A percentile compares a stretch with the other conserved stretches of the same genome.
These are phyloP conservation scores for Mycosarcoma mackinlayi DNA, from an alignment of 1,284 basidiomycete genomes.

Conservation along the genomic window DNA sequence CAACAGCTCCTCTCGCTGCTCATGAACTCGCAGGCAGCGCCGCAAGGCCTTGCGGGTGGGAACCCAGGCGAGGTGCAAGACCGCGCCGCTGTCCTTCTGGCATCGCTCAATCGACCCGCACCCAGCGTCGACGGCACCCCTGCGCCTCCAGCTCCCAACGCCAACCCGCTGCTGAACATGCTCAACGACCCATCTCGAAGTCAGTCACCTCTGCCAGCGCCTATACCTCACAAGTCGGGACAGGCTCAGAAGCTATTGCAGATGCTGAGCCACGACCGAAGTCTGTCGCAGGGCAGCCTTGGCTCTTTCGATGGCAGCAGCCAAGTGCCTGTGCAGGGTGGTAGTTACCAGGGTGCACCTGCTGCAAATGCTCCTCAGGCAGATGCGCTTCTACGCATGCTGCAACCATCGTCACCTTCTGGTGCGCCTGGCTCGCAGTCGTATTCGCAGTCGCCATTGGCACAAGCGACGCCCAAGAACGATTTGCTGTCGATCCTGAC, in stretches of 20 bases:
- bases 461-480: constrained; percentile 31
- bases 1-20: constrained; percentile 50
- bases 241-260: constrained; percentile 55
- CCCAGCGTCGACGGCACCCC: constrained; percentile 1
- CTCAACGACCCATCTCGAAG: constrained; percentile 44
- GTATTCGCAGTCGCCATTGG: constrained; percentile 18
- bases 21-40: constrained; percentile 24
- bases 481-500: constrained; percentile 50
- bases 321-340: constrained; percentile 8
- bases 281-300: constrained; percentile 40
- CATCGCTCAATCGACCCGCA: constrained; percentile 31
- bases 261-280: constrained; percentile 51
- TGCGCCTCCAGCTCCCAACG: neutral
- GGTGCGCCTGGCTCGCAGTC: constrained; percentile 13
- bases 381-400: constrained; percentile 39
- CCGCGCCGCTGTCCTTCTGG: constrained; percentile 31
- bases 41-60: constrained; percentile 10
- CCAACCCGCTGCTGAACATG: constrained; percentile 39
- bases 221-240: constrained; percentile 49
- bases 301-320: constrained; percentile 25
- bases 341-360: constrained; percentile 17
- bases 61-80: constrained; percentile 20
- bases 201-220: constrained; percentile 58
- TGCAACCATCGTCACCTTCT: constrained; percentile 22
- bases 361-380: constrained; percentile 17